Evolutionary conservation across 305 asterid genomes (phyloP).

Genomic region (Solanum aculeatissimum): DNA sequence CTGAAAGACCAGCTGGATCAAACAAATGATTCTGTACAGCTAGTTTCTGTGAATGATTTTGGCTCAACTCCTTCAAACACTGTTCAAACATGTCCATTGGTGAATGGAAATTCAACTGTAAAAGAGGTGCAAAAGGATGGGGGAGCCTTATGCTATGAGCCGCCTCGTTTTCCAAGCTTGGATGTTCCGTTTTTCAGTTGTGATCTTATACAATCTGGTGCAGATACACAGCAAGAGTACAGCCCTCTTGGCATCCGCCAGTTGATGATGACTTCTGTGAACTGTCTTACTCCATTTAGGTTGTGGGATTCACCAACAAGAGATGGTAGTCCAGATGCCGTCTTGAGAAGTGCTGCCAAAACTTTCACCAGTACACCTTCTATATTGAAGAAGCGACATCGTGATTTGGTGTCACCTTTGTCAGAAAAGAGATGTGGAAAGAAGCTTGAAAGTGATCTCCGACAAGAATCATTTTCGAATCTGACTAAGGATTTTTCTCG

Average conservation of each 20-base stretch:
- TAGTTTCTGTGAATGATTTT: constrained; percentile 56
- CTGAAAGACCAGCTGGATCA: constrained; percentile 24
- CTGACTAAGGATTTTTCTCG: constrained; percentile 44
- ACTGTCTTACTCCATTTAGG: constrained; percentile 51
- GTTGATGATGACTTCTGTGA: constrained; percentile 74
- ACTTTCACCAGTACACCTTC: constrained; percentile 83
- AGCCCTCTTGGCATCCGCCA: constrained; percentile 98
- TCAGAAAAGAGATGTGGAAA: constrained; percentile 81
- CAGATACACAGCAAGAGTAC: constrained; percentile 80
- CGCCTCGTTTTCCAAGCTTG: constrained; percentile 98
- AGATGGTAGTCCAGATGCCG: constrained; percentile 70
- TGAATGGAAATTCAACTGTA: constrained; percentile 15
- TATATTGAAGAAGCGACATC: constrained; percentile 84
- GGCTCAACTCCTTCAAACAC: constrained; percentile 26
- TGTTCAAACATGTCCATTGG: constrained; percentile 21
- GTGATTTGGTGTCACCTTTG: constrained; percentile 88
- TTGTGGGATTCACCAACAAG: constrained; percentile 89
- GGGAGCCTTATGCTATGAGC: constrained; percentile 80
- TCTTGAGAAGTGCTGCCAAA: constrained; percentile 88
- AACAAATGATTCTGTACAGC: constrained; percentile 33
- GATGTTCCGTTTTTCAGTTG: constrained; percentile 91
- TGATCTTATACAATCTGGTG: constrained; percentile 71
- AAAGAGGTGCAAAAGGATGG: constrained; percentile 39
- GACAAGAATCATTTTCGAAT: constrained; percentile 37
- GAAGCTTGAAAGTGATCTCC: constrained; percentile 47